Evolutionary conservation across 345 rosid species (phyloP), one percentile per base, ranked within the genome.

Genomic region (Kandelia obovata): DNA sequence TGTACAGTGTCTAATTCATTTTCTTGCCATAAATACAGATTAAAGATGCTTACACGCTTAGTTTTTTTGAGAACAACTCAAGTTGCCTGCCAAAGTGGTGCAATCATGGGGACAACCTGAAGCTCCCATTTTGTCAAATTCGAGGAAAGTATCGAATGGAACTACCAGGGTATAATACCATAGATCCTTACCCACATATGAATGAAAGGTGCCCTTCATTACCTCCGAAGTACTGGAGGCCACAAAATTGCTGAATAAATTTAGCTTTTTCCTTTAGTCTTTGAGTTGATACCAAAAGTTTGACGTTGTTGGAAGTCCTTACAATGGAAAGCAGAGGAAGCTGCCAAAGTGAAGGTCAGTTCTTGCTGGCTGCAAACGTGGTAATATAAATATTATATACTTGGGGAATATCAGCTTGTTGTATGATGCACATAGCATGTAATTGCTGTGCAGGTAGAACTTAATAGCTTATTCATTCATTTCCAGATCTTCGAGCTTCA

Each of bases 21-120:
- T 43, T 65, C 8, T 65, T 74, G 43, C 60, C 65, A 56, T 56
- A 66, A 75, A 56, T 73, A 67, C 90, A 90, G 96, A 87, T 90
- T 62, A 90, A 85, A 84, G 98, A 96, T 75, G 97, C 98, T 32
- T 96, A 96, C 81, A 63, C 79, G 7, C 90, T 90, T 71, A 87
- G 76, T 71, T 87, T 88, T 76, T 88, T 87, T 10, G 94, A 92
- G 78, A 86, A 71, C 60, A 81, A 96, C 78, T 86, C 90, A 63
- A 96, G 92, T 81, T 89, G 83, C 62, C 84, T 96, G 32, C 98
- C 96, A 20, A 73, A 79, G 71, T 96, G 99, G 99, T 96, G 99
- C 89, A 90, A 92, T 62, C 87, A 83, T 68, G 91, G 79, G 20
- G 93, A 89, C n/a, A n/a, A 53, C 43, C 89, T 88, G 62, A 84